Base-by-base conservation (phyloP, 345 rosid genomes). In the Citropsis articulata region DNA sequence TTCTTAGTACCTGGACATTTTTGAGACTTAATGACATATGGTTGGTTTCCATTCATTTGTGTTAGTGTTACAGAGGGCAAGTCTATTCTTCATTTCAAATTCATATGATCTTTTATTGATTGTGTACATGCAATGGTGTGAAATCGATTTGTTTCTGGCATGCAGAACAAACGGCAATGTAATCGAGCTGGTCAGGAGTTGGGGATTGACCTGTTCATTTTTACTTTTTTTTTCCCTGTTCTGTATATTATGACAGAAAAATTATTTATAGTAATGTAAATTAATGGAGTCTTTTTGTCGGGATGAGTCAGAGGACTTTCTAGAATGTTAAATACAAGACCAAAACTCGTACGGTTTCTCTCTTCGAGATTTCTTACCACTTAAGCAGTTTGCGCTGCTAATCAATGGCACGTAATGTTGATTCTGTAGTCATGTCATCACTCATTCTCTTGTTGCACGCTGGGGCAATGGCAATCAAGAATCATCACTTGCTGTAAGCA, bases 121-220 rank as follows among this genome's bases (percentile, higher is more conserved):
- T 69, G 27, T 71, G 79, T 21, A 78, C 25, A 65, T 42, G 42
- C 45, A 66, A 76, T 55, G 62, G 22, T 78, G 50, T 78, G 77
- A 40, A 35, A 77, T 56, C 56, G 9, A 67, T 65, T 61, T 73
- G 75, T 4, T 64, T 35, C 27, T 68, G 67, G 63, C 69, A 40
- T 38, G 79, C 50, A n/a, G 7, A 31, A 2, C 71, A 18, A 53
- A 18, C 57, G 6, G 57, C 57, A 33, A 53, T 24, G 38, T 30
- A 48, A 7, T 65, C 35, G 33, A 50, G 50, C 56, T 30, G 31
- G 31, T 14, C 50, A 12, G 22, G 62, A 25, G 35, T 38, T 56
- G 66, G 66, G 72, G 66, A 66, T 67, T 36, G 79, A 67, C 31
- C 18, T 67, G 25, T 56, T 67, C 33, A 28, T n/a, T 25, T 76